Evolutionary conservation across 2,329 filamentous ascomycete species (phyloP).

Genomic region (Diplodia mutila): DNA sequence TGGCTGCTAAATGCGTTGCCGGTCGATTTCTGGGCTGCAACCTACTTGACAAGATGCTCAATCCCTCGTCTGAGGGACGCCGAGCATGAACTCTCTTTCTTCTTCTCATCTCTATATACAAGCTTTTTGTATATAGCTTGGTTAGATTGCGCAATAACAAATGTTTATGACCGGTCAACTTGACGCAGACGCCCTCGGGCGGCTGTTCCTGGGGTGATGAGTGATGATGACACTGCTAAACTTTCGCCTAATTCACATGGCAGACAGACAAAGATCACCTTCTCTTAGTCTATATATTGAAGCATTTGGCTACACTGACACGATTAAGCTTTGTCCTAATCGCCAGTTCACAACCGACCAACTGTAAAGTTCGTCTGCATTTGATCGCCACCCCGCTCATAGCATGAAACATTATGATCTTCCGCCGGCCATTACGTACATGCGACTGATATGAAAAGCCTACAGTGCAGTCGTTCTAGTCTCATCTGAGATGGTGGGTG

Average conservation of each 20-base stretch:
- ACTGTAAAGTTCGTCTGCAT: background rate
- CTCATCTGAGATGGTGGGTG: background rate
- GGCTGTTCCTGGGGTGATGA: background rate
- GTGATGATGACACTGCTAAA: background rate
- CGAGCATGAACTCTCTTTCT: background rate
- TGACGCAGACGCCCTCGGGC: background rate
- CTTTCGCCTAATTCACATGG: too few species aligned
- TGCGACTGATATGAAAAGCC: background rate
- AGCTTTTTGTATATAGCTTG: slow-evolving; percentile 17
- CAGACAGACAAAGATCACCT: too few species aligned
- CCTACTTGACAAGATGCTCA: background rate
- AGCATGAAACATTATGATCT: background rate
- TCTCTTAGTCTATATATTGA: too few species aligned
- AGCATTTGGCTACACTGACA: too few species aligned
- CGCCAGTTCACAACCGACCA: too few species aligned
- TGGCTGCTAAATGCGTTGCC: background rate
- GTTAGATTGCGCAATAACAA: slow-evolving; percentile 13
- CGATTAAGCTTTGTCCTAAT: too few species aligned
- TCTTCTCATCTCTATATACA: background rate
- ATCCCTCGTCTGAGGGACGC: background rate
- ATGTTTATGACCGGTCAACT: slow-evolving; percentile 4
- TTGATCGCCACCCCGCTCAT: background rate
- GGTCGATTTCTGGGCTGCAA: background rate
- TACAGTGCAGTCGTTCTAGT: background rate
- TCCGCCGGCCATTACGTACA: background rate